Conservation (phyloP, 1,139 yeast species). For the Zygosaccharomyces pseudobailii region DNA sequence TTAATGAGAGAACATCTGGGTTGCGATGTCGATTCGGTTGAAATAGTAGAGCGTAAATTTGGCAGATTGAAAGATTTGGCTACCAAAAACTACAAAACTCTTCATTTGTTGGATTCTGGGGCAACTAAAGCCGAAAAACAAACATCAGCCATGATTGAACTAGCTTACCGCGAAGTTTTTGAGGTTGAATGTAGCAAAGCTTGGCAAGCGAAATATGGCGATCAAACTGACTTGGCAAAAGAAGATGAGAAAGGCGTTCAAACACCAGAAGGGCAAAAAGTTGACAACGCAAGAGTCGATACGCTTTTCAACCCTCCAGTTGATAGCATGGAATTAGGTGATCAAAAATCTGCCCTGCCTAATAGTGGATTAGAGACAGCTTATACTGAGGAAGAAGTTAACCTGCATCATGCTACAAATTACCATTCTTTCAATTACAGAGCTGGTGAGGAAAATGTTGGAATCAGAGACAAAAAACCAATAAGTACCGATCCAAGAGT, state of each 20-base stretch:
- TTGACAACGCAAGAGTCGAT: conserved; percentile 36
- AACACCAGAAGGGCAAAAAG: conserved; percentile 14
- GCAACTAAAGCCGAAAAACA: conserved; percentile 21
- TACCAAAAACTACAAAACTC: conserved; percentile 33
- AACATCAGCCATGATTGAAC: conserved; percentile 66
- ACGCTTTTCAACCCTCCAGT: conserved; percentile 19
- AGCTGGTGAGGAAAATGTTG: conserved; percentile 83
- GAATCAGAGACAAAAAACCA: conserved; percentile 78
- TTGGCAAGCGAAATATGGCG: conserved; percentile 39
- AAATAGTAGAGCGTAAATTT: conserved; percentile 74
- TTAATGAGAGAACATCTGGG: conserved; percentile 97
- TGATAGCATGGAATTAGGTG: conserved; percentile 1
- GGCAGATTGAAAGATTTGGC: conserved; percentile 56
- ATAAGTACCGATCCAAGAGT: conserved; percentile 79
- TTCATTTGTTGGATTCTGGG: conserved; percentile 16
- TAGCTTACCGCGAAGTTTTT: conserved; percentile 65
- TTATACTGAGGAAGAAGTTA: not conserved
- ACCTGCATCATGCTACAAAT: conserved; percentile 6
- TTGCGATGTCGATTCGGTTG: conserved; percentile 83
- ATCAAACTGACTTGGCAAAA: not conserved
- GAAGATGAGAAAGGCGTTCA: conserved; percentile 1
- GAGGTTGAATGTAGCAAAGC: conserved; percentile 40
- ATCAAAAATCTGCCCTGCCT: conserved; percentile 13
- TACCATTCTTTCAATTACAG: conserved; percentile 77
- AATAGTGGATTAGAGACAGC: conserved; percentile 17